Percentiles rank a stretch among this genome's conserved stretches.
Conservation (phyloP, 148 eudicot species). For the Limonium bicolor region DNA sequence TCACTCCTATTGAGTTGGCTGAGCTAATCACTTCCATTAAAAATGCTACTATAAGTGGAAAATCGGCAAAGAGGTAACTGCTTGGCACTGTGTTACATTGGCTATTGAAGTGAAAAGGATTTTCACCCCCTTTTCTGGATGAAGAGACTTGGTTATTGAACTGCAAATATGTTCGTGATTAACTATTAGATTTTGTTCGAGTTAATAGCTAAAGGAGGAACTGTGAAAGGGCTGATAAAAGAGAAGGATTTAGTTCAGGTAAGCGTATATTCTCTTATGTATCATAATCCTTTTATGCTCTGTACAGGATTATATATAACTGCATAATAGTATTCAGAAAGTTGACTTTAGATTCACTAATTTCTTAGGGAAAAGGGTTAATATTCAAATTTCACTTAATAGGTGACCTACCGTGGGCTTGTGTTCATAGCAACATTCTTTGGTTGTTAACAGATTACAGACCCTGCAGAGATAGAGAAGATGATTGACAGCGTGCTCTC, state of each 20-base stretch:
- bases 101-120: no score
- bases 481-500: conserved; percentile 63
- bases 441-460: conserved; percentile 82
- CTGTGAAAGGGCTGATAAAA: conserved; percentile 78
- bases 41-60: conserved; percentile 83
- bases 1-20: conserved; percentile 64
- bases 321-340: no score
- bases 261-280: conserved; percentile 8
- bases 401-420: background rate
- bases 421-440: background rate
- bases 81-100: no score
- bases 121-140: no score
- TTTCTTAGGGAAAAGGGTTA: no score
- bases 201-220: conserved; percentile 92
- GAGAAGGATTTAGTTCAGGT: conserved; percentile 92
- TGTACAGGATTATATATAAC: no score
- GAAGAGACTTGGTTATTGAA: no score
- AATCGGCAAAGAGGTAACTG: conserved; percentile 85
- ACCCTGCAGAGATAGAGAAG: conserved; percentile 65
- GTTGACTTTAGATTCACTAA: no score
- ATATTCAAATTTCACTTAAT: no score
- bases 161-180: no score
- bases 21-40: conserved; percentile 74
- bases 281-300: background rate
- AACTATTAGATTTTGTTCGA: conserved; percentile 93